phyloP scores from a whole-genome alignment of 140 eudicot species.

The Bidens hawaiensis region DNA sequence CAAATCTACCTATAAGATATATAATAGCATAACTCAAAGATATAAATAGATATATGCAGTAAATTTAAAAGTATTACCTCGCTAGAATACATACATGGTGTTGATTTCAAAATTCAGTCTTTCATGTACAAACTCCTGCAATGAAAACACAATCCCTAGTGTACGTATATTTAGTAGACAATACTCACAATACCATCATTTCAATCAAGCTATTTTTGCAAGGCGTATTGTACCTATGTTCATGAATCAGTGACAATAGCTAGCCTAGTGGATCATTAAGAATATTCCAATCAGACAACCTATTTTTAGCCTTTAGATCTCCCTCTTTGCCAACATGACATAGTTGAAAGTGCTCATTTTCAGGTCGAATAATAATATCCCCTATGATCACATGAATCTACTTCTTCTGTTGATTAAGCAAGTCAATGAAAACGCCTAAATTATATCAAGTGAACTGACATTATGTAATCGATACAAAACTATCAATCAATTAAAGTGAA shows the following conservation, averaged over 20 bases:
- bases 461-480: slow-evolving; percentile 73
- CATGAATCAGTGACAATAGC: slow-evolving; percentile 58
- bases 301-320: slow-evolving; percentile 32
- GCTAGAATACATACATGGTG: slow-evolving; percentile 68
- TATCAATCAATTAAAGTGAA: slow-evolving; percentile 69
- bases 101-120: slow-evolving; percentile 81
- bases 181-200: neutral
- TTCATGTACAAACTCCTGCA: slow-evolving; percentile 63
- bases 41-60: too few relatives aligned
- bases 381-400: slow-evolving; percentile 34
- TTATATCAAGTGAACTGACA: slow-evolving; percentile 31
- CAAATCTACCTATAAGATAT: too few relatives aligned
- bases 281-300: slow-evolving; percentile 71
- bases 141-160: neutral
- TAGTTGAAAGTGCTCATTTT: slow-evolving; percentile 68
- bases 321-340: slow-evolving; percentile 31
- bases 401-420: neutral
- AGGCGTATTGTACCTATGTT: slow-evolving; percentile 51
- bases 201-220: neutral
- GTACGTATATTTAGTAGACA: too few relatives aligned
- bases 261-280: slow-evolving; percentile 71
- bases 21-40: too few relatives aligned
- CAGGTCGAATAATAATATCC: slow-evolving; percentile 92
- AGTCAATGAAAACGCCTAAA: neutral
- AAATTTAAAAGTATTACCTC: slow-evolving; percentile 77